Evolutionary conservation across 495 filamentous ascomycete genomes (phyloP), one percentile per base, ranked within the genome.

Genomic region (Aspergillus bridgeri): DNA sequence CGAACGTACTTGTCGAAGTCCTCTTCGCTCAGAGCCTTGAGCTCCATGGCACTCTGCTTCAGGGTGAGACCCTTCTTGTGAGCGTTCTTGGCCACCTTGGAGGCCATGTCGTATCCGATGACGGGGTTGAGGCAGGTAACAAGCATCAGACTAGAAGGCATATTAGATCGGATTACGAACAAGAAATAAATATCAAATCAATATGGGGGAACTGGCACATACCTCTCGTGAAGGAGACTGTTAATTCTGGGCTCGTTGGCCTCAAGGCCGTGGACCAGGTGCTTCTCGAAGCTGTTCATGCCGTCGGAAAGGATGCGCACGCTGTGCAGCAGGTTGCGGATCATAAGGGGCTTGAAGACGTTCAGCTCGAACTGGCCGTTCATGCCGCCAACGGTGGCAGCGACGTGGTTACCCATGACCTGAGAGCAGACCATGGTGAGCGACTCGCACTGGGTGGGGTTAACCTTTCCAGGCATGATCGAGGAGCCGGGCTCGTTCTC

Each of bases 391-490:
- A 98, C 86, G 19, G 93, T 96, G 47, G 89, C 83, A 27, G 94
- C 90, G 46, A 88, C 87, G 73, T 98, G 86, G 80, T 98, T 98
- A 63, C 94, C 94, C 83, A 98, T 95, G 38, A 98, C 95, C 74
- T 98, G 94, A 3, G 91, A 84, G 79, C 92, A 97, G 54, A 98
- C 75, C 94, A 98, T 98, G 60, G 94, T 98, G 72, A 98, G 77
- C 42, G 92, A 89, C 82, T 98, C 94, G 77, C 91, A 96, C 78
- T 98, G 94, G 23, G 94, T 98, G 33, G 94, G 94, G 81, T 98
- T 98, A 65, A 98, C 94, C 81, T 98, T 98, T 64, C 94, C 94
- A 25, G 94, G 94, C 94, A 98, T 98, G 79, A 98, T 98, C 54
- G 89, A 94, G 65, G 85, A 89, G 48, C 94, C 94, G 18, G 94